These are phyloP conservation scores for Cryphonectria japonica DNA, from an alignment of 2,329 filamentous ascomycete genomes.

Conservation along the genomic window DNA sequence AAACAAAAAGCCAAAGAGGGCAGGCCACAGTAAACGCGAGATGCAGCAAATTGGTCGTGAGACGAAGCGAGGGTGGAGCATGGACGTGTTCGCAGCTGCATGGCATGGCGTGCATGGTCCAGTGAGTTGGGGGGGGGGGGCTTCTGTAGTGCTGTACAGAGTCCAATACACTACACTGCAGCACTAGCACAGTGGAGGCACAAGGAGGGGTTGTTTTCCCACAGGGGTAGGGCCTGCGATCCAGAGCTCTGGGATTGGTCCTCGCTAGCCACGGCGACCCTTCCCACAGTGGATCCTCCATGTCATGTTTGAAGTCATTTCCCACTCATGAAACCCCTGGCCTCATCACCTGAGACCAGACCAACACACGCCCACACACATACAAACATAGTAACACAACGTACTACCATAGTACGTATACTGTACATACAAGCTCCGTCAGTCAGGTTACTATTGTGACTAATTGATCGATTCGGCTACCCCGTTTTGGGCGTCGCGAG, in stretches of 20 bases:
- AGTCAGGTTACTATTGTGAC: not conserved
- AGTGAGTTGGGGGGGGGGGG: not conserved
- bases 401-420: not conserved
- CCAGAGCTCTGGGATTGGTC: conserved; percentile 10
- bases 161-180: not conserved
- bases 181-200: not conserved
- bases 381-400: not conserved
- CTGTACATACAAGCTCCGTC: not conserved
- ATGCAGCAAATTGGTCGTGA: conserved; percentile 25
- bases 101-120: not conserved
- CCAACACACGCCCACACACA: not conserved
- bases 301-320: conserved; percentile 13
- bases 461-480: not conserved
- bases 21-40: conserved; percentile 7
- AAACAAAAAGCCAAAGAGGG: not conserved
- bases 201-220: conserved; percentile 1
- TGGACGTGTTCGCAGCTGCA: conserved; percentile 21
- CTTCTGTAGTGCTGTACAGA: not conserved
- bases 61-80: conserved; percentile 27
- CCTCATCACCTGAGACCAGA: conserved; percentile 6
- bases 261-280: not conserved
- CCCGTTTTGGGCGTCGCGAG: not conserved
- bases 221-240: conserved; percentile 6
- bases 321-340: conserved; percentile 8
- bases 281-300: conserved; percentile 4